Evolutionary conservation across 768 basidiomycete genomes (phyloP), one percentile per base, ranked within the genome.

Genomic region (Phaeotremella fagi): DNA sequence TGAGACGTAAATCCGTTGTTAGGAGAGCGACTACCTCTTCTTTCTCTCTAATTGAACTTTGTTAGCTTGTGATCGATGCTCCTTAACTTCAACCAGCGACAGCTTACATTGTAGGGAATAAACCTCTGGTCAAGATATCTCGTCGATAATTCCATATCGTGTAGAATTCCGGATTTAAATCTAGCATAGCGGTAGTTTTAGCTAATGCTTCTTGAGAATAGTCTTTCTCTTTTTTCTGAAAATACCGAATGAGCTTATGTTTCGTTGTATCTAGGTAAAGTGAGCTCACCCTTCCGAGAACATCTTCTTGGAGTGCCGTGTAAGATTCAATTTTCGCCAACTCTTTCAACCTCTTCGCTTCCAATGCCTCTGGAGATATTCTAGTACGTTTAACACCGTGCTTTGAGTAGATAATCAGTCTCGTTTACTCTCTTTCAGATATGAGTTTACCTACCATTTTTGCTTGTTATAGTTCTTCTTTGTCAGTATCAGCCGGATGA

Each of bases 91-190:
- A 37, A 18, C 42, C 9, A 28, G 52, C 37, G 20, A 29, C 18
- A 33, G 50, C 79, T 45, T 53, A 89, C 90, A 82, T 82, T 12
- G 74, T 67, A 9, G 81, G 80, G 60, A 94, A 90, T 41, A 88
- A 72, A 2, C 86, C 86, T 22, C 82, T 77, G 35, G 84, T 69
- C 18, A 94, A 75, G 55, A 95, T 90, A 48, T 82, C 79, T 27
- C 94, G 79, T 42, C 95, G 81, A 75, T 90, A 92, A 75, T 95
- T 94, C 95, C 95, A 98, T 31, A 88, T 78, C 1, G 94, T 92
- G 74, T 95, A 95, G 70, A 90, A 90, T 75, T 99, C 95, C 2
- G 94, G 91, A 68, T 97, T 98, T 36, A 86, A 63, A 47, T 83
- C 82, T 7, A 99, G 82, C 22, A 97, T 73, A 24, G 78, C 79